Conservation (phyloP, 306 rosid genomes). For the Quercus robur region DNA sequence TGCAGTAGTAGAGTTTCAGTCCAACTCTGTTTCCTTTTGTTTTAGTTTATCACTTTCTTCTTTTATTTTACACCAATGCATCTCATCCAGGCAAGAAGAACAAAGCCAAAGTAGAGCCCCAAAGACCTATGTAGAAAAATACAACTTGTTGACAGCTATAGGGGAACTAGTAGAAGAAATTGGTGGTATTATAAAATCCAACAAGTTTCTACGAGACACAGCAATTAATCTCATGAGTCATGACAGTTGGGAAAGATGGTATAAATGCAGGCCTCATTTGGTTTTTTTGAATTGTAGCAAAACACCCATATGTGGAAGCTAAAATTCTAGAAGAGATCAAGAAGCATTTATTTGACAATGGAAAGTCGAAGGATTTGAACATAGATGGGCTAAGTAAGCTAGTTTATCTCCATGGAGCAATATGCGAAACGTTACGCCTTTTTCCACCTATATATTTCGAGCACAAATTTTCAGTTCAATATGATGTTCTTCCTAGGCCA, state of each 20-base stretch:
- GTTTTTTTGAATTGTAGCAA: conserved; percentile 25
- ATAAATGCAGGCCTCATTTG: conserved; percentile 14
- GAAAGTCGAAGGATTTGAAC: not conserved
- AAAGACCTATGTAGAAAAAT: not conserved
- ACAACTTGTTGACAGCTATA: conserved; percentile 19
- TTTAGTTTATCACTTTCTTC: too few relatives aligned
- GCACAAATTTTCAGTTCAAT: not conserved
- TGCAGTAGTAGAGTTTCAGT: too few relatives aligned
- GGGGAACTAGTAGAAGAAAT: not conserved
- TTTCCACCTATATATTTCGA: conserved; percentile 25
- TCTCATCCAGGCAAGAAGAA: not conserved
- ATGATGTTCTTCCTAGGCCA: conserved; percentile 39
- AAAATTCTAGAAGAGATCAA: conserved; percentile 30
- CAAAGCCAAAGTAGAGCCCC: not conserved
- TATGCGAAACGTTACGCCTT: conserved; percentile 30
- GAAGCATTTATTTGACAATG: not conserved
- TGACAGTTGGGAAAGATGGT: conserved; percentile 22
- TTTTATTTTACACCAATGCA: too few relatives aligned
- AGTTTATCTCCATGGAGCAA: conserved; percentile 23
- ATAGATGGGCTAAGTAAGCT: conserved; percentile 5
- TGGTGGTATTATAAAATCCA: not conserved
- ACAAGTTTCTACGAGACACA: conserved; percentile 22
- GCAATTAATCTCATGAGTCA: conserved; percentile 13
- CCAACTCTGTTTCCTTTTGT: too few relatives aligned
- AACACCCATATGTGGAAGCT: conserved; percentile 6